These are phyloP conservation scores for Phytophthora palmivora DNA, from an alignment of 352 stramenopile genomes.

Conservation along the genomic window DNA sequence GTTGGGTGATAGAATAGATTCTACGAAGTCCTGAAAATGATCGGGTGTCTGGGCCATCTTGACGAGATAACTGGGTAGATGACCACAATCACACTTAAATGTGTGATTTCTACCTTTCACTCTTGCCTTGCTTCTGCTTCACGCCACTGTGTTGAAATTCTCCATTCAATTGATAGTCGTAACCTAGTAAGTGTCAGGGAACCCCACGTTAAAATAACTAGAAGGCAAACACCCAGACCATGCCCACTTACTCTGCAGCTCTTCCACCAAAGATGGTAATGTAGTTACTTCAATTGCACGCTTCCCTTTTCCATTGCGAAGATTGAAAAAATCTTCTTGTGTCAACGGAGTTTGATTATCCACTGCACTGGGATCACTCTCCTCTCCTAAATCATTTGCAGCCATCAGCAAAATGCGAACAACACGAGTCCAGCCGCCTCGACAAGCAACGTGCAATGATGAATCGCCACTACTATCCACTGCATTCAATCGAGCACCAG, in stretches of 20 bases:
- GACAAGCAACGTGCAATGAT: constrained; percentile 60
- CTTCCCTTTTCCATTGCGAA: constrained; percentile 52
- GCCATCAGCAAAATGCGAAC: constrained; percentile 55
- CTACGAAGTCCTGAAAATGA: too few relatives aligned
- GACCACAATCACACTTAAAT: too few relatives aligned
- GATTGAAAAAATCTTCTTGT: constrained; percentile 46
- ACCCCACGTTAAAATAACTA: neutral
- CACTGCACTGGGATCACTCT: neutral
- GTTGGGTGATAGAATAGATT: too few relatives aligned
- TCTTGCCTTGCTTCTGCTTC: constrained; percentile 5
- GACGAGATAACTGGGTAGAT: too few relatives aligned
- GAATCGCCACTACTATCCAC: constrained; percentile 60
- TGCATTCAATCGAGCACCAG: constrained; percentile 45
- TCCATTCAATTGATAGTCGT: constrained; percentile 23
- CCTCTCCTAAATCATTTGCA: constrained; percentile 22
- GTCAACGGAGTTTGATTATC: constrained; percentile 1
- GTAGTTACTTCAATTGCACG: constrained; percentile 58
- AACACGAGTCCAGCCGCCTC: constrained; percentile 45
- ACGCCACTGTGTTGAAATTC: constrained; percentile 1
- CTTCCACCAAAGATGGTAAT: constrained; percentile 39
- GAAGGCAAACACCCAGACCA: neutral
- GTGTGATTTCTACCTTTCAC: too few relatives aligned
- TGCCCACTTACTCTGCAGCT: constrained; percentile 29
- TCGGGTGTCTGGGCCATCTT: too few relatives aligned
- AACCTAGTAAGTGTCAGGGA: constrained; percentile 3